A percentile compares a stretch with the other conserved stretches of the same genome.
Conservation (phyloP, 2,329 filamentous ascomycete genomes). For the Aspergillus transmontanensis region DNA sequence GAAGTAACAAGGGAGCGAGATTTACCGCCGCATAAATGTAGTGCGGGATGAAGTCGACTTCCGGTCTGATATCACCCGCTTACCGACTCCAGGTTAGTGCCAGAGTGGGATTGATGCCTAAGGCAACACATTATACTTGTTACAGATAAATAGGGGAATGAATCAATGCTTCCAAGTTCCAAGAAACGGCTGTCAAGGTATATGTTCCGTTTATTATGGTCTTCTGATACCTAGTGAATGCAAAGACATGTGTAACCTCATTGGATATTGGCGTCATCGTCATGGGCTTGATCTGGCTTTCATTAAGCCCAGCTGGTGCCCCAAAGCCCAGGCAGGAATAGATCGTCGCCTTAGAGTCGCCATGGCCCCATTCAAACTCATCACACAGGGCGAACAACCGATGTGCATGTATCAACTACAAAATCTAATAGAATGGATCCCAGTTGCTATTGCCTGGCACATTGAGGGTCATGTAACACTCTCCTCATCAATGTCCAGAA, state of each 20-base stretch:
- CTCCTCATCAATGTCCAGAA: background rate
- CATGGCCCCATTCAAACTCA: background rate
- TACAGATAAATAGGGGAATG: background rate
- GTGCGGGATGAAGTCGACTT: constrained; percentile 29
- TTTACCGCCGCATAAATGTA: constrained; percentile 26
- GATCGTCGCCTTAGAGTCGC: constrained; percentile 8
- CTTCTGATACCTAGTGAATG: background rate
- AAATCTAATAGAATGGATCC: background rate
- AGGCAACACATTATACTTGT: constrained; percentile 7
- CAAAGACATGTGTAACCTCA: background rate
- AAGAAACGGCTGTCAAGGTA: background rate
- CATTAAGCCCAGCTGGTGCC: background rate
- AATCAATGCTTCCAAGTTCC: background rate
- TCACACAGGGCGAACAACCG: background rate
- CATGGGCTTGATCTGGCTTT: background rate
- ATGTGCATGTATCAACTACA: background rate
- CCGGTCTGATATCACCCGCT: constrained; percentile 27
- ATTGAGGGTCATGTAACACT: background rate
- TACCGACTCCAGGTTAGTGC: constrained; percentile 13
- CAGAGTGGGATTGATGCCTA: constrained; percentile 11
- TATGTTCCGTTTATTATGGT: background rate
- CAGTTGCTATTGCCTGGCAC: background rate
- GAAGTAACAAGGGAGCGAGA: constrained; percentile 11
- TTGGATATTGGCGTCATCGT: background rate
- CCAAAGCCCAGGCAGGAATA: constrained; percentile 10